These are phyloP conservation scores for Plenodomus tracheiphilus DNA, from an alignment of 2,329 filamentous ascomycete genomes.

Conservation along the genomic window DNA sequence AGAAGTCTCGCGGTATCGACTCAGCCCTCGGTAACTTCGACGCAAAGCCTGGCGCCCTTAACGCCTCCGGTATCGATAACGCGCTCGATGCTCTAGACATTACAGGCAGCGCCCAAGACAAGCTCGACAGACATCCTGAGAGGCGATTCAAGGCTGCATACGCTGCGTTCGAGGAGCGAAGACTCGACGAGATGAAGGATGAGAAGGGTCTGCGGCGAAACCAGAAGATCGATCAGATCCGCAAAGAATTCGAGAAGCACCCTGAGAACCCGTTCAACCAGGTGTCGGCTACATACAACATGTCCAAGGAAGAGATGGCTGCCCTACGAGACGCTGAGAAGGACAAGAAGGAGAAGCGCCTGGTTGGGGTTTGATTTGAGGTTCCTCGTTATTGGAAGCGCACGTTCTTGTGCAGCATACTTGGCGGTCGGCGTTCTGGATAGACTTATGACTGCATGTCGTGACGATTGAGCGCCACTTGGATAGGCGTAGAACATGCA, in stretches of 20 bases:
- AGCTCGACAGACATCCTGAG: conserved; percentile 89
- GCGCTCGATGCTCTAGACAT: conserved; percentile 84
- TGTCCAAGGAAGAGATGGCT: conserved; percentile 74
- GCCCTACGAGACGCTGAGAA: conserved; percentile 68
- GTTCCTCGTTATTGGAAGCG: neutral
- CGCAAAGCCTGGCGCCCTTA: conserved; percentile 61
- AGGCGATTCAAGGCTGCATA: conserved; percentile 85
- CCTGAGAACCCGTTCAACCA: conserved; percentile 97
- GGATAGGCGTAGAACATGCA: neutral
- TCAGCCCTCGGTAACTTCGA: conserved; percentile 53
- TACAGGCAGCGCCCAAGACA: conserved; percentile 62
- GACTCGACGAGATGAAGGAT: conserved; percentile 81
- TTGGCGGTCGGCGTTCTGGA: conserved; percentile 14
- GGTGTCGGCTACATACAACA: conserved; percentile 74
- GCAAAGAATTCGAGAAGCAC: conserved; percentile 93
- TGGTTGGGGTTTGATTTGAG: conserved; percentile 46
- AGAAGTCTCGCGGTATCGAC: conserved; percentile 69
- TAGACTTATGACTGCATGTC: conserved; percentile 12
- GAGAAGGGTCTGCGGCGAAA: conserved; percentile 81
- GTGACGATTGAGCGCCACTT: neutral
- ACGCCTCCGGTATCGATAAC: conserved; percentile 88
- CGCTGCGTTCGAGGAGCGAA: conserved; percentile 76
- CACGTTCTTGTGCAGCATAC: neutral
- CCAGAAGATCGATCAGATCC: conserved; percentile 80
- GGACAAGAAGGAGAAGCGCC: conserved; percentile 72